Conservation (phyloP, 495 filamentous ascomycete species). For the Daldinia decipiens region DNA sequence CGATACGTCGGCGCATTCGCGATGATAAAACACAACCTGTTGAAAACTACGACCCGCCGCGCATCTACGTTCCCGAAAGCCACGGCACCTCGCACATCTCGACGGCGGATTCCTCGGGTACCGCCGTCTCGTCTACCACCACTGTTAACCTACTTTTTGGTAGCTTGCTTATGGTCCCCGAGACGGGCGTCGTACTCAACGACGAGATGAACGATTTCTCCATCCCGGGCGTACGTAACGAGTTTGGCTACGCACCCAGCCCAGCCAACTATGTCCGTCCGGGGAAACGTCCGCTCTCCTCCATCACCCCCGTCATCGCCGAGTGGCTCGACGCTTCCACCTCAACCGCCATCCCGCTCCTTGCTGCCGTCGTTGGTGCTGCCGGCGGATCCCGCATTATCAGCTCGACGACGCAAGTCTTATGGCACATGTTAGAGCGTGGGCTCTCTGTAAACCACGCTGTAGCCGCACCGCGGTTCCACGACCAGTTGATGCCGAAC, state of each 20-base stretch:
- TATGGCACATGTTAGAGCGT: slow-evolving; percentile 75
- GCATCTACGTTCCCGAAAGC: slow-evolving; percentile 52
- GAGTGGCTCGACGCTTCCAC: slow-evolving; percentile 57
- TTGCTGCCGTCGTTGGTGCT: slow-evolving; percentile 68
- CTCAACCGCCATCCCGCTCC: slow-evolving; percentile 29
- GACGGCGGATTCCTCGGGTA: slow-evolving; percentile 71
- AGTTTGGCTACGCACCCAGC: slow-evolving; percentile 79
- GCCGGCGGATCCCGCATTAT: slow-evolving; percentile 85
- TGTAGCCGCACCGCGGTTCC: slow-evolving; percentile 71
- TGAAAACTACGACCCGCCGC: slow-evolving; percentile 72
- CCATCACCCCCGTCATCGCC: slow-evolving; percentile 76
- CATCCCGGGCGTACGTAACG: slow-evolving; percentile 74
- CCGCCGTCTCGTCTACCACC: slow-evolving; percentile 78
- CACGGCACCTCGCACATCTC: slow-evolving; percentile 82
- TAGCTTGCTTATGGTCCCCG: slow-evolving; percentile 77
- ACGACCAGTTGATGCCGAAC: slow-evolving; percentile 81
- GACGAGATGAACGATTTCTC: slow-evolving; percentile 90
- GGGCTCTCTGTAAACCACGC: slow-evolving; percentile 63
- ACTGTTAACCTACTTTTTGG: slow-evolving; percentile 91
- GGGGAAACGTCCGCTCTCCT: slow-evolving; percentile 78
- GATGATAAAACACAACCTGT: slow-evolving; percentile 74
- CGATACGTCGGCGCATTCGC: slow-evolving; percentile 72
- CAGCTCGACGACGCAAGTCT: slow-evolving; percentile 77
- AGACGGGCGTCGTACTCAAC: slow-evolving; percentile 87
- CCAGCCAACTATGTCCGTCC: slow-evolving; percentile 79